A percentile compares a stretch with the other conserved stretches of the same genome.
Evolutionary conservation across 2,329 filamentous ascomycete species (phyloP).

Genomic region (Nannizzia gypsea): DNA sequence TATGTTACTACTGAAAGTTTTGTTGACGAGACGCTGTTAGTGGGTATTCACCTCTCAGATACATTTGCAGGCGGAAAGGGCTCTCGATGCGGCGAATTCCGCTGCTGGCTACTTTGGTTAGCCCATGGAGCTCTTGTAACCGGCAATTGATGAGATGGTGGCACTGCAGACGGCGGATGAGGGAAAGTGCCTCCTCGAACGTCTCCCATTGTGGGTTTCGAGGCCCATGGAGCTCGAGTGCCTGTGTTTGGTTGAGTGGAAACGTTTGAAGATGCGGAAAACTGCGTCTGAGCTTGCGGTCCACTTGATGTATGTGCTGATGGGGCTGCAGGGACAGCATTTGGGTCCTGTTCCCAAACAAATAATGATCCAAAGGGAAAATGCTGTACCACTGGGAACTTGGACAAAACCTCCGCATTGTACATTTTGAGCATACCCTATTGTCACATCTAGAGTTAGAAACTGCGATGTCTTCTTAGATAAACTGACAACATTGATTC

Average conservation of each 20-base stretch:
- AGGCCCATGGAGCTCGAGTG: conserved; percentile 28
- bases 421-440: conserved; percentile 99
- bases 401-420: conserved; percentile 87
- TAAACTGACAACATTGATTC: background rate
- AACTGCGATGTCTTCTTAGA: background rate
- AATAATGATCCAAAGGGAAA: conserved; percentile 76
- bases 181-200: background rate
- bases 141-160: background rate
- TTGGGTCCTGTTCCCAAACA: conserved; percentile 58
- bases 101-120: conserved; percentile 14
- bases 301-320: conserved; percentile 42
- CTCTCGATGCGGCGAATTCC: background rate
- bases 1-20: background rate
- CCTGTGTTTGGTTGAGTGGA: conserved; percentile 16
- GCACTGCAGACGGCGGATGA: background rate
- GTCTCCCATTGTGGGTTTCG: conserved; percentile 2
- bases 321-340: conserved; percentile 39
- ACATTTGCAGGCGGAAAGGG: background rate
- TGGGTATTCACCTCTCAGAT: background rate
- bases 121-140: conserved; percentile 32
- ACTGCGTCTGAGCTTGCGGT: conserved; percentile 5
- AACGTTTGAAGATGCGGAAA: background rate
- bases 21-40: background rate
- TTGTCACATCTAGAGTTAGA: background rate
- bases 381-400: conserved; percentile 98